A percentile compares a stretch with the other conserved stretches of the same genome.
Evolutionary conservation across 1,139 yeast genomes (phyloP).

Genomic region (Saccharomycopsis hybrid): DNA sequence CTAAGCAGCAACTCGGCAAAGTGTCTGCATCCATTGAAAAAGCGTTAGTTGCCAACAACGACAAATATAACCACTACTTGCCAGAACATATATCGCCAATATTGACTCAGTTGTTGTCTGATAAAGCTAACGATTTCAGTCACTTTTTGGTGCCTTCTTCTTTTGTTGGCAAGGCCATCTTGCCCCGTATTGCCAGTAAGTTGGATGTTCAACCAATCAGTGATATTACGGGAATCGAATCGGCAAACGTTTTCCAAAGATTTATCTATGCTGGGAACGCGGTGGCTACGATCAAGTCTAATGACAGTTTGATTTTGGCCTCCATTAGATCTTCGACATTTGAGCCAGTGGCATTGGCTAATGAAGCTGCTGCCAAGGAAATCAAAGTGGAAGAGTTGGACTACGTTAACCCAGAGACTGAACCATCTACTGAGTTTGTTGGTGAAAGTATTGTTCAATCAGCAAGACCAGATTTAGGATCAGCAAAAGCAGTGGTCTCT

Average conservation of each 20-base stretch:
- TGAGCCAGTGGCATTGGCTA: slow-evolving; percentile 43
- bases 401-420: slow-evolving; percentile 29
- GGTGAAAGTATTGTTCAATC: slow-evolving; percentile 67
- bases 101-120: slow-evolving; percentile 39
- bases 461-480: slow-evolving; percentile 86
- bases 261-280: slow-evolving; percentile 98
- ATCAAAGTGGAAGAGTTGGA: slow-evolving; percentile 22
- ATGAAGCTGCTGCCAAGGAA: slow-evolving; percentile 30
- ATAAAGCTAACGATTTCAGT: slow-evolving; percentile 40
- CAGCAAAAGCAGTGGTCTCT: slow-evolving; percentile 74
- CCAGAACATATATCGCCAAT: slow-evolving; percentile 66
- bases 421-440: slow-evolving; percentile 46
- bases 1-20: slow-evolving; percentile 30
- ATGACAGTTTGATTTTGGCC: slow-evolving; percentile 57
- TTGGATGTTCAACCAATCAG: slow-evolving; percentile 84
- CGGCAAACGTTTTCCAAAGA: slow-evolving; percentile 70
- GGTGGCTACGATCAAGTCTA: slow-evolving; percentile 69
- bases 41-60: slow-evolving; percentile 45
- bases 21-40: slow-evolving; percentile 32
- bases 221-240: slow-evolving; percentile 65
- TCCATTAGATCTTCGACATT: slow-evolving; percentile 87
- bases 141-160: slow-evolving; percentile 81
- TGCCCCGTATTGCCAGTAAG: slow-evolving; percentile 83
- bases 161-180: slow-evolving; percentile 76
- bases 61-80: slow-evolving; percentile 47